These are phyloP conservation scores for Chaetomium olivaceum DNA, from an alignment of 2,329 filamentous ascomycete species.

Conservation along the genomic window DNA sequence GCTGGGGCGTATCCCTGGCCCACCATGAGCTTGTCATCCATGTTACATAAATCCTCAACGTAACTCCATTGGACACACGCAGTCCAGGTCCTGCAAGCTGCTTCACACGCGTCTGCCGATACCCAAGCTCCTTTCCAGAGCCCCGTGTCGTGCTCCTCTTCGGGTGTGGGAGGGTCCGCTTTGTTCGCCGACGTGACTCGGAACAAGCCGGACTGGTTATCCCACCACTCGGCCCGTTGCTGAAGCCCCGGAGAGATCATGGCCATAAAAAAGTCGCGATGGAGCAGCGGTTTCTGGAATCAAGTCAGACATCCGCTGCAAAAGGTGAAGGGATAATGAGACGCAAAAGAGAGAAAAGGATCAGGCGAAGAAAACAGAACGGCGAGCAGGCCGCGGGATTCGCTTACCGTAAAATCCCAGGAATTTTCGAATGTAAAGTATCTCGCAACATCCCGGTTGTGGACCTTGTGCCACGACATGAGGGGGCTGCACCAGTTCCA, in stretches of 20 bases:
- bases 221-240: conserved; percentile 23
- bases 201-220: conserved; percentile 19
- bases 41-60: conserved; percentile 23
- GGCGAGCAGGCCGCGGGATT: background rate
- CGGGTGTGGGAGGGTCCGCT: conserved; percentile 13
- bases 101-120: conserved; percentile 20
- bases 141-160: conserved; percentile 6
- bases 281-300: conserved; percentile 10
- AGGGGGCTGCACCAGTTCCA: conserved; percentile 24
- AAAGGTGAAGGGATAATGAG: background rate
- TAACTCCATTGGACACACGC: conserved; percentile 25
- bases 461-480: conserved; percentile 25
- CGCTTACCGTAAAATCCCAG: conserved; percentile 18
- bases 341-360: background rate
- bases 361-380: background rate
- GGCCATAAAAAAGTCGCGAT: conserved; percentile 20
- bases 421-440: conserved; percentile 15
- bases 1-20: conserved; percentile 24
- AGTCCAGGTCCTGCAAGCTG: conserved; percentile 17
- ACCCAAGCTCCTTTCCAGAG: conserved; percentile 22
- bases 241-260: conserved; percentile 15
- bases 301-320: background rate
- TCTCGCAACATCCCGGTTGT: conserved; percentile 22
- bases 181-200: conserved; percentile 21
- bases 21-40: conserved; percentile 26